Conservation (phyloP, 108 stramenopile species). For the Cyclotella choctawhatcheeana region DNA sequence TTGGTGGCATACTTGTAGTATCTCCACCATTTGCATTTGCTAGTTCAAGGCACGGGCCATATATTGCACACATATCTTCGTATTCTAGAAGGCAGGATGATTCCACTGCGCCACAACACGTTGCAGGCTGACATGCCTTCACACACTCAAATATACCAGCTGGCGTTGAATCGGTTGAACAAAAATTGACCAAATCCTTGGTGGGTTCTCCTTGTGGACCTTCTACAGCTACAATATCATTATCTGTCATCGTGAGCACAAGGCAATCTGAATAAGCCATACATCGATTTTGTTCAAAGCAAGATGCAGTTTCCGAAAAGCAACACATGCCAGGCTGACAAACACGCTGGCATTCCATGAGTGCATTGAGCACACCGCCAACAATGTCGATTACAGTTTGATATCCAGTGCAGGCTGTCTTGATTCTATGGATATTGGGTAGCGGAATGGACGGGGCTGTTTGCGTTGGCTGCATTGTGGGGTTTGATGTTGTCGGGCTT, state of each 20-base stretch:
- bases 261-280: neutral
- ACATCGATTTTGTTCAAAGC: neutral
- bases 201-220: neutral
- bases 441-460: neutral
- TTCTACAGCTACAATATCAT: neutral
- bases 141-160: conserved; percentile 6
- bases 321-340: conserved; percentile 13
- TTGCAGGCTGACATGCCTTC: conserved; percentile 10
- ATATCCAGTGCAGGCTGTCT: conserved; percentile 1
- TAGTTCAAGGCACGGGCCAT: conserved; percentile 8
- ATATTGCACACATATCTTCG: conserved; percentile 15
- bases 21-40: conserved; percentile 6
- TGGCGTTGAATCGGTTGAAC: neutral
- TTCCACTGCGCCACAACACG: conserved; percentile 19
- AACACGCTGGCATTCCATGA: conserved; percentile 5
- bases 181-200: neutral
- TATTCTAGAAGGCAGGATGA: conserved; percentile 11
- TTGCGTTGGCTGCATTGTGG: neutral
- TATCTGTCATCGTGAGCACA: neutral
- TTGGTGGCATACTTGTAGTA: conserved; percentile 8
- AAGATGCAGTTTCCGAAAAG: conserved; percentile 7
- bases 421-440: conserved; percentile 8
- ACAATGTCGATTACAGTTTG: conserved; percentile 9
- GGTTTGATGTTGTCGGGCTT: neutral
- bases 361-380: conserved; percentile 13